Evolutionary conservation across 2,329 filamentous ascomycete genomes (phyloP).

Genomic region (Xylaria sp.): DNA sequence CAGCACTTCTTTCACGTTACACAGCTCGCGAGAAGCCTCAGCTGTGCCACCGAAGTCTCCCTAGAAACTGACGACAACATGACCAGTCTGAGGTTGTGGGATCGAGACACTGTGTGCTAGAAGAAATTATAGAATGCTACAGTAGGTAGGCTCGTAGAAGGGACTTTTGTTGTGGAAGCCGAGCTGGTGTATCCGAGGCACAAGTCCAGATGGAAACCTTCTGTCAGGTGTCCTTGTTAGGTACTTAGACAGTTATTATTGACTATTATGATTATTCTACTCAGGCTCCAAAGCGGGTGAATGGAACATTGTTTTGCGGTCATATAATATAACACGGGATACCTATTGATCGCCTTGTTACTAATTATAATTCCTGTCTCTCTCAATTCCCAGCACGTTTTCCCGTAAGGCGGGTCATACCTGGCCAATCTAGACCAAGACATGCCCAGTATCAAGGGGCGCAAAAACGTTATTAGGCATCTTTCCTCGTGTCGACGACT

Average conservation of each 20-base stretch:
- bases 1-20: slow-evolving; percentile 9
- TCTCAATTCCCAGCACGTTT: neutral
- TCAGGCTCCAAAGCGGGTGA: neutral
- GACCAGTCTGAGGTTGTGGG: neutral
- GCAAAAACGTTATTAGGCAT: neutral
- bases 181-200: neutral
- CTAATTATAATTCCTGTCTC: slow-evolving; percentile 23
- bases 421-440: neutral
- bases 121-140: slow-evolving; percentile 8
- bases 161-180: neutral
- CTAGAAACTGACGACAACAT: neutral
- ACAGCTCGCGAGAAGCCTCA: slow-evolving; percentile 25
- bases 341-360: slow-evolving; percentile 7
- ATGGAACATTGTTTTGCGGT: neutral
- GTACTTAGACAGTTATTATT: neutral
- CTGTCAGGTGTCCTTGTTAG: neutral
- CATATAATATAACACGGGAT: neutral
- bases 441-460: slow-evolving; percentile 8
- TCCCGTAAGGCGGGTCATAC: slow-evolving; percentile 2
- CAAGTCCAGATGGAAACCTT: neutral
- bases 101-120: neutral
- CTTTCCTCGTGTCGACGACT: neutral
- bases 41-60: slow-evolving; percentile 1
- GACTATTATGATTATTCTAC: neutral
- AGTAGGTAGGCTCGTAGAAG: neutral